Base-by-base conservation (phyloP, 2,329 filamentous ascomycete genomes). In the Myriosclerotinia curreyana region DNA sequence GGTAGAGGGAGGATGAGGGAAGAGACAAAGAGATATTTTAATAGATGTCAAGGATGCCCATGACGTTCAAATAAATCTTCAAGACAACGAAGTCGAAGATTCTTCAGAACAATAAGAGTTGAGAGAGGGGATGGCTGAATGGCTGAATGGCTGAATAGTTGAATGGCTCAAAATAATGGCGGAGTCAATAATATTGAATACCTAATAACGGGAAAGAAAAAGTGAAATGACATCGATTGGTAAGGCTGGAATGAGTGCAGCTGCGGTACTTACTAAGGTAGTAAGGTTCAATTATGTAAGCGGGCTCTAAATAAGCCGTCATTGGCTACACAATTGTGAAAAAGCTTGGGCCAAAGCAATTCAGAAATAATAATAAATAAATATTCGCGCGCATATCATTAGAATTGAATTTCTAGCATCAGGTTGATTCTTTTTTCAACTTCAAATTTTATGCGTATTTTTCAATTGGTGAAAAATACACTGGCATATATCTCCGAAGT, bases 21-120 rank as follows among this genome's bases (percentile, higher is more conserved):
- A 51, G 50, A 54, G 58, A 62, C 58, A 62, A 64, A 62, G 62
- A 61, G 62, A 64, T 54, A 42, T 38, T 51, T 54, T 62, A 62
- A 54, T 50, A 64, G 63, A 34, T 50, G 40, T 59, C 59, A 38
- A 59, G 53, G 61, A 60, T 46, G 46, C 61, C 49, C 61, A 66
- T 64, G 49, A 64, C 59, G 20, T 14, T 52, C 28, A 38, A 31
- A 17, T 44, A 34, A 44, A 54, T 56, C 48, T 20, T 54, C 14
- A 46, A 55, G 59, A 36, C 40, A 55, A 55, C 9, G 20, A 54
- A 40, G 49, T 55, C 38, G 49, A 55, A 62, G 59, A 54, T 22
- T 14, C 34, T 42, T 42, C 22, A 49, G 42, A 36, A 48, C 42
- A 58, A 46, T n/a, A 28, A 25, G 12, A 5, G 44, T 46, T 46